Base-by-base conservation (phyloP, 2,329 filamentous ascomycete species). In the Pseudogymnoascus sp. region DNA sequence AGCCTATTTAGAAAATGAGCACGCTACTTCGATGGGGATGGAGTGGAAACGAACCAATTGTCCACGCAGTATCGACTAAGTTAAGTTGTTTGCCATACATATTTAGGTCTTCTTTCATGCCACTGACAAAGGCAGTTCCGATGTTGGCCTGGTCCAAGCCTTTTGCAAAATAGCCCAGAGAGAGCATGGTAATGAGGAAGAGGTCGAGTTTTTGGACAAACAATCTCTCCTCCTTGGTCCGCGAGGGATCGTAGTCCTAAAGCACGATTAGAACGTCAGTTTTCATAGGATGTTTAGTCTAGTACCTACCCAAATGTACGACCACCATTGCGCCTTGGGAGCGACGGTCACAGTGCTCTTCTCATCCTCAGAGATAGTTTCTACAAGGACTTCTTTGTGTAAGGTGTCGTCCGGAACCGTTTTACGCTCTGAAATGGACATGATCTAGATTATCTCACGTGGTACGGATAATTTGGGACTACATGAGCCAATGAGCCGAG, bases 1-100 rank as follows among this genome's bases (percentile, higher is more conserved):
- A 76, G 1, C 71, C 72, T 16, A 72, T 70, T 60, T 74, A 76
- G 62, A 75, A 25, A n/a, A 54, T 54, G 47, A 28, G 30, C n/a
- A 32, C n/a, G 22, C 25, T 28, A 22, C 22, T 28, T 32, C 6
- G 12, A 54, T 32, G 12, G 74, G 39, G 72, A 73, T 4, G 74
- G 75, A 1, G 72, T 74, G 64, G 75, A 75, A 63, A 70, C 71
- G 28, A 30, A 28, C 25, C 30, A 18, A 16, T n/a, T n/a, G 30
- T 60, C 11, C 60, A 47, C 37, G 16, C 32, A 35, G 6, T 20
- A n/a, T 38, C 22, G n/a, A 9, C n/a, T 43, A 74, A 74, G 60
- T 75, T 83, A 35, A 83, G 73, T 62, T 85, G 74, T 64, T 85
- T 83, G 2, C 76, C 75, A 58, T 80, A 78, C 4, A 84, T 67